Conservation (phyloP, 2,329 filamentous ascomycete species). For the Thermoascus crustaceus region DNA sequence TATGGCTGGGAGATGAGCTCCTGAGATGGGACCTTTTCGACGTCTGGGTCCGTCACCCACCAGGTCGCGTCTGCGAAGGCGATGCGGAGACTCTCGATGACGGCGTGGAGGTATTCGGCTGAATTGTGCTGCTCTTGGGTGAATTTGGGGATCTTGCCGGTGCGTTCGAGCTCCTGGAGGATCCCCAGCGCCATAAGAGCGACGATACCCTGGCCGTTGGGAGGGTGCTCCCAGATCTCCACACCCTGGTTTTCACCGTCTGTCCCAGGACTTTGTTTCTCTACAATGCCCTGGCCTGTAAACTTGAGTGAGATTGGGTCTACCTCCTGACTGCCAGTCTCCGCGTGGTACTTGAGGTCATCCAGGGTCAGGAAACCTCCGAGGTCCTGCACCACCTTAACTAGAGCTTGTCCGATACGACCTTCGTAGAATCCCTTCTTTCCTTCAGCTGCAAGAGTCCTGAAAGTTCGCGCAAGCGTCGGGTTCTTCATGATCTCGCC, state of each 20-base stretch:
- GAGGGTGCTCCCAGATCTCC: slow-evolving; percentile 92
- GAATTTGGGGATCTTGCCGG: slow-evolving; percentile 67
- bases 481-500: slow-evolving; percentile 89
- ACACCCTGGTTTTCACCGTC: slow-evolving; percentile 45
- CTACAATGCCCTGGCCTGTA: slow-evolving; percentile 53
- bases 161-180: slow-evolving; percentile 72
- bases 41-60: slow-evolving; percentile 80
- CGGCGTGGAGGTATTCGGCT: slow-evolving; percentile 68
- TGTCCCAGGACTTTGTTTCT: slow-evolving; percentile 38
- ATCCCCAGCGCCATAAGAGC: slow-evolving; percentile 92
- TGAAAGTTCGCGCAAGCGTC: slow-evolving; percentile 71
- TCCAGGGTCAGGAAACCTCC: slow-evolving; percentile 72
- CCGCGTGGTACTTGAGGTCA: slow-evolving; percentile 70
- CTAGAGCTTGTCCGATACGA: slow-evolving; percentile 68
- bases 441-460: slow-evolving; percentile 66
- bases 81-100: slow-evolving; percentile 82
- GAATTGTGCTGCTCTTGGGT: slow-evolving; percentile 68
- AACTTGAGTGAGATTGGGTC: slow-evolving; percentile 79
- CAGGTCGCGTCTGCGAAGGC: slow-evolving; percentile 84
- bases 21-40: slow-evolving; percentile 59
- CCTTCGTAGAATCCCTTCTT: slow-evolving; percentile 90
- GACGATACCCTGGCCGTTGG: slow-evolving; percentile 92
- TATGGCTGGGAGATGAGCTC: slow-evolving; percentile 66
- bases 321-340: slow-evolving; percentile 66
- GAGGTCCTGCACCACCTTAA: slow-evolving; percentile 66